Evolutionary conservation across 2,329 filamentous ascomycete genomes (phyloP).

Genomic region (Pseudogymnoascus sp.): DNA sequence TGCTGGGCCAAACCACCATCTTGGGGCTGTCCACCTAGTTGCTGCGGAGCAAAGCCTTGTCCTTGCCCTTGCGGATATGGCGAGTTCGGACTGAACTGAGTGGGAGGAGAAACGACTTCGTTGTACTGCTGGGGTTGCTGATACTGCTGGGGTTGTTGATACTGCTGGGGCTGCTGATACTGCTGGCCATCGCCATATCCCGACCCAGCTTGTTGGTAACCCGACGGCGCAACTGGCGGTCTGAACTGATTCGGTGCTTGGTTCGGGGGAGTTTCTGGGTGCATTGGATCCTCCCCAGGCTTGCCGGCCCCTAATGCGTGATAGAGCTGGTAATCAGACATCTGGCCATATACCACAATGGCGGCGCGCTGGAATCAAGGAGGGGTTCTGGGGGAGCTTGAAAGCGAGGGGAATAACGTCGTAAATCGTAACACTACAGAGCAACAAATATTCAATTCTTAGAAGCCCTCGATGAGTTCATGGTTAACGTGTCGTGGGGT

Average conservation of each 20-base stretch:
- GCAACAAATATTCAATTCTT: not conserved
- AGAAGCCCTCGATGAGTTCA: conserved; percentile 1
- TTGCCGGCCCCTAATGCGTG: conserved; percentile 49
- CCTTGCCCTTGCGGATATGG: conserved; percentile 26
- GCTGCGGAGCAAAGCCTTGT: conserved; percentile 29
- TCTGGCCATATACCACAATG: conserved; percentile 26
- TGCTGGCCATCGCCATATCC: conserved; percentile 16
- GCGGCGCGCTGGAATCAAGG: not conserved
- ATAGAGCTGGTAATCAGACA: conserved; percentile 49
- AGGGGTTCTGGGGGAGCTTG: not conserved
- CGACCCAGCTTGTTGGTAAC: conserved; percentile 33
- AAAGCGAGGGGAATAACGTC: not conserved
- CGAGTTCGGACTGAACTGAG: conserved; percentile 1
- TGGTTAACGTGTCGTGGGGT: not conserved
- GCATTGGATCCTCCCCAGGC: conserved; percentile 46
- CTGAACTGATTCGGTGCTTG: conserved; percentile 48
- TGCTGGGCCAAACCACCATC: conserved; percentile 55
- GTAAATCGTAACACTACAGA: conserved; percentile 6
- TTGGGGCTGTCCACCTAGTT: conserved; percentile 29
- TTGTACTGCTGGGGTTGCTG: conserved; percentile 25
- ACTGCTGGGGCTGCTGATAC: conserved; percentile 15
- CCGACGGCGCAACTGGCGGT: conserved; percentile 43
- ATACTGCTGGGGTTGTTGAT: conserved; percentile 18
- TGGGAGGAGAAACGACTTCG: not conserved
- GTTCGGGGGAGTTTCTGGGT: conserved; percentile 40